Evolutionary conservation across 1,139 yeast species (phyloP).

Genomic region (Petasospora rhodanensis): DNA sequence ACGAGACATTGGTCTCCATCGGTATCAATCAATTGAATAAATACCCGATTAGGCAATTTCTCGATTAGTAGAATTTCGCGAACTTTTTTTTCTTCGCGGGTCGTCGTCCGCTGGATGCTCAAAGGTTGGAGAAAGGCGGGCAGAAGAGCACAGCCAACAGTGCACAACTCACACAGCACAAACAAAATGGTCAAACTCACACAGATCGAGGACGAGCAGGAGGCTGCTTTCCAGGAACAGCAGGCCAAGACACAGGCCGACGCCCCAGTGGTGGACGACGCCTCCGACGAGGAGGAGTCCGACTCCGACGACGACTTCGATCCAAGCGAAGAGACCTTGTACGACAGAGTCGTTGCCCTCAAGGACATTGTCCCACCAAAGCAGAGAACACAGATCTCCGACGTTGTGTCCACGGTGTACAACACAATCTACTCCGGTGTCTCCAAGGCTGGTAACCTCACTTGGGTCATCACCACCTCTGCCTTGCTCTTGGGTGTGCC

Average conservation of each 20-base stretch:
- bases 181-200: conserved; percentile 65
- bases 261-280: conserved; percentile 26
- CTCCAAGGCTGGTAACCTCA: conserved; percentile 61
- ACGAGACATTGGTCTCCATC: too few relatives aligned
- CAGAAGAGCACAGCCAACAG: too few relatives aligned
- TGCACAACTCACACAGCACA: too few relatives aligned
- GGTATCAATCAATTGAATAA: too few relatives aligned
- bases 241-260: conserved; percentile 22
- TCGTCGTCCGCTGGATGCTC: too few relatives aligned
- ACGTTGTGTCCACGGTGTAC: conserved; percentile 34
- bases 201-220: conserved; percentile 58
- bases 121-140: too few relatives aligned
- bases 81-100: too few relatives aligned
- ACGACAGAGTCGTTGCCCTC: conserved; percentile 85
- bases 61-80: too few relatives aligned
- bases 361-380: conserved; percentile 89
- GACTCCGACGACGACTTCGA: conserved; percentile 70
- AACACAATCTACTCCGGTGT: conserved; percentile 42
- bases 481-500: conserved; percentile 90
- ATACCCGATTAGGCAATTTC: too few relatives aligned
- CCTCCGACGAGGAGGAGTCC: conserved; percentile 47
- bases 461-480: conserved; percentile 85
- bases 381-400: conserved; percentile 51
- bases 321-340: conserved; percentile 84
- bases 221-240: conserved; percentile 33